Evolutionary conservation across 2,329 filamentous ascomycete species (phyloP), one percentile per base, ranked within the genome.

Genomic region (Fusarium xyrophilum): DNA sequence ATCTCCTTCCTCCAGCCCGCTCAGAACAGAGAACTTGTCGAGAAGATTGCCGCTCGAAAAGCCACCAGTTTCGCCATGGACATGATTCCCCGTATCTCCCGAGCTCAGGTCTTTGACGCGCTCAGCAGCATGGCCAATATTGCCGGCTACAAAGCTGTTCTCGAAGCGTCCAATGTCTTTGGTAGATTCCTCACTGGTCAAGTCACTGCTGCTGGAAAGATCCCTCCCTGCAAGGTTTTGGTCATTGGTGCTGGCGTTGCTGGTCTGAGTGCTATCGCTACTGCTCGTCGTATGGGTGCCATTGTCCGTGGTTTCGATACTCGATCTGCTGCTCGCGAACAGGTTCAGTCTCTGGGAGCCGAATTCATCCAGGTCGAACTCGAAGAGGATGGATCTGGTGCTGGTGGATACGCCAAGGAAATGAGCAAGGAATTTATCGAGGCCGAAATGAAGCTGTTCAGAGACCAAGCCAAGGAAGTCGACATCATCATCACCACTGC

Each of bases 381-480:
- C 25, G 78, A 95, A 70, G 93, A 97, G 79, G 93, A 96, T 63
- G 93, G 93, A 4, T 89, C 91, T 15, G 93, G 93, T 5, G 89
- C 91, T 12, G 93, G 93, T 30, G 93, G 93, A 19, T 97, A 97
- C 74, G 93, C 92, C 55, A 97, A 97, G 75, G 92, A 94, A 75
- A 97, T 97, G 93, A 96, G 92, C 56, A 93, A 95, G 74, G 93
- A 95, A 70, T 97, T 97, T 74, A 93, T 96, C 76, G 92, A 93
- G 64, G 93, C 93, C 9, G 93, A 97, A 78, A 96, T 96, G 93
- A 94, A 92, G 77, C 84, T 97, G 0, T 97, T 97, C 80, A 89
- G 92, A 76, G 91, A 96, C 71, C 93, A 97, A 77, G 92, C 91
- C 65, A 86, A 88, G 62, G 93, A 97, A 39, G 93, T 97, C 53